Evolutionary conservation across 2,329 filamentous ascomycete genomes (phyloP).

Genomic region (Aspergillus piperis): DNA sequence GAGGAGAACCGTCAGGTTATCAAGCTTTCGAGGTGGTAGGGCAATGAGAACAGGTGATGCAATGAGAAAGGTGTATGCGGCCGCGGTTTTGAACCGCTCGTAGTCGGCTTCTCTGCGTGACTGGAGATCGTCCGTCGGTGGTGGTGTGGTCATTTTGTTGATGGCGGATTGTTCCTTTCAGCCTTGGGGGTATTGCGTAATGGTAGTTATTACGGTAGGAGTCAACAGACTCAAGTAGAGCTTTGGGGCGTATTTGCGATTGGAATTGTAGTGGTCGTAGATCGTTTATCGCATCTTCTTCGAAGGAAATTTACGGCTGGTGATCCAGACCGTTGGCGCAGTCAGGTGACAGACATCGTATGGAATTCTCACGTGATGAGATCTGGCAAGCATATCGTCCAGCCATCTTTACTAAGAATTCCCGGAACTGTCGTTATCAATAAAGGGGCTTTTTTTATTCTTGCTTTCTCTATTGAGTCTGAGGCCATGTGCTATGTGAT

Average conservation of each 20-base stretch:
- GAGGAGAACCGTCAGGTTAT: slow-evolving; percentile 40
- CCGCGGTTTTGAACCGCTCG: slow-evolving; percentile 43
- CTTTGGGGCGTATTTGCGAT: background rate
- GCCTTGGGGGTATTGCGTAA: background rate
- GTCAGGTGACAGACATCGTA: background rate
- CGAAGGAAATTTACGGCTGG: background rate
- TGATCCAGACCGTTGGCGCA: background rate
- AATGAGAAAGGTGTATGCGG: slow-evolving; percentile 41
- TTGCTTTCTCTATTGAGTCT: no score
- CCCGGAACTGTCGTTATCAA: no score
- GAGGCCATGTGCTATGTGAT: no score
- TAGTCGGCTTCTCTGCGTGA: slow-evolving; percentile 38
- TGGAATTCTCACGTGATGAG: no score
- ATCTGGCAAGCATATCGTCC: no score
- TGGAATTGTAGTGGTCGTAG: background rate
- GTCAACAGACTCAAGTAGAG: background rate
- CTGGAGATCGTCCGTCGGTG: slow-evolving; percentile 1
- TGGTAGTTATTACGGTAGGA: background rate
- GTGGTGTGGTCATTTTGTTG: slow-evolving; percentile 1
- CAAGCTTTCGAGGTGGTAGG: slow-evolving; percentile 42
- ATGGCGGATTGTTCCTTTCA: background rate
- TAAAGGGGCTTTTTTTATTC: no score
- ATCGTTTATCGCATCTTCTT: background rate
- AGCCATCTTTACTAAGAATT: no score
- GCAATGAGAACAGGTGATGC: slow-evolving; percentile 35